phyloP scores from a whole-genome alignment of 768 basidiomycete species.

The Pleurotus salmoneostramineus region DNA sequence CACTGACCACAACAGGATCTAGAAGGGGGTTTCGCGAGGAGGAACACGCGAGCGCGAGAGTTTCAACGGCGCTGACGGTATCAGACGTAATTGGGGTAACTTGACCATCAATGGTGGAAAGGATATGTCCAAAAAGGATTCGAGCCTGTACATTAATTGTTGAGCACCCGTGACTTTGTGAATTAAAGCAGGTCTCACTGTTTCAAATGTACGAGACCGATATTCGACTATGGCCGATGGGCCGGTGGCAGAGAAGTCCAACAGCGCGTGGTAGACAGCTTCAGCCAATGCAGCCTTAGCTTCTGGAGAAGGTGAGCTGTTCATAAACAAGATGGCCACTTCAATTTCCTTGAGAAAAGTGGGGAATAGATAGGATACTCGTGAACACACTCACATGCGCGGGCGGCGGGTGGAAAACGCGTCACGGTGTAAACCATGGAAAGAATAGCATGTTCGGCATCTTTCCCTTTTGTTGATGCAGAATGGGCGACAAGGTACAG shows the following conservation, averaged over 20 bases:
- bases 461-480: conserved; percentile 13
- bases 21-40: conserved; percentile 17
- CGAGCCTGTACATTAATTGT: conserved; percentile 4
- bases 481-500: conserved; percentile 20
- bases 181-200: conserved; percentile 9
- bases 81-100: background rate
- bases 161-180: background rate
- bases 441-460: conserved; percentile 16
- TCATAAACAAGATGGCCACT: conserved; percentile 20
- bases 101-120: conserved; percentile 6
- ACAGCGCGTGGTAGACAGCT: conserved; percentile 17
- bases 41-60: conserved; percentile 16
- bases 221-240: conserved; percentile 13
- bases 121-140: conserved; percentile 13
- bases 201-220: conserved; percentile 14
- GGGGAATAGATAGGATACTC: background rate
- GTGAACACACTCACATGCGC: conserved; percentile 15
- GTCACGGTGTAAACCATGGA: conserved; percentile 17
- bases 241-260: conserved; percentile 15
- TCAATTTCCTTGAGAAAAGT: background rate
- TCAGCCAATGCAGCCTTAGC: conserved; percentile 21
- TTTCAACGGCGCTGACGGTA: conserved; percentile 12
- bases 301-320: conserved; percentile 14
- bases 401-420: conserved; percentile 22
- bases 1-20: conserved; percentile 17